phyloP scores from a whole-genome alignment of 2,329 filamentous ascomycete genomes.

The Xylariaceae sp. region DNA sequence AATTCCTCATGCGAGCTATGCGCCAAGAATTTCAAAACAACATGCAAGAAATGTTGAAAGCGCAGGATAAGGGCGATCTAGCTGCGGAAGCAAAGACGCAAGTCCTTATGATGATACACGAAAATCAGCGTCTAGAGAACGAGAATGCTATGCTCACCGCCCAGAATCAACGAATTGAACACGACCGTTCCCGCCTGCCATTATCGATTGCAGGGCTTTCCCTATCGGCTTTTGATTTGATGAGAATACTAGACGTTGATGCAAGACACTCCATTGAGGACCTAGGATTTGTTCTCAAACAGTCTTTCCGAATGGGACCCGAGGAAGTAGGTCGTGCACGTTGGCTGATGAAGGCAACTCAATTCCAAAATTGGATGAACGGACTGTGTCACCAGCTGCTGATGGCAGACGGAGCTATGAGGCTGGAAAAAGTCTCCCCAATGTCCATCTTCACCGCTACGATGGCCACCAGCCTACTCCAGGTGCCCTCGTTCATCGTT shows the following conservation, averaged over 20 bases:
- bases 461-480: constrained; percentile 1
- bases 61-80: constrained; percentile 1
- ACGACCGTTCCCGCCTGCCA: neutral
- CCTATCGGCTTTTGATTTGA: neutral
- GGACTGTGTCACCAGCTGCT: neutral
- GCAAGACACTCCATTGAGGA: neutral
- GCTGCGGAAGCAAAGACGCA: constrained; percentile 3
- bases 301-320: constrained; percentile 1
- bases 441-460: constrained; percentile 9
- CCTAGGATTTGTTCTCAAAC: constrained; percentile 2
- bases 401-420: constrained; percentile 3
- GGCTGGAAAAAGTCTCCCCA: constrained; percentile 2
- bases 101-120: constrained; percentile 5
- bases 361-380: constrained; percentile 5
- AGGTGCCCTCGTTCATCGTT: neutral
- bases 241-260: constrained; percentile 6
- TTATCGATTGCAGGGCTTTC: neutral
- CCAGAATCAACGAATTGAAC: constrained; percentile 2
- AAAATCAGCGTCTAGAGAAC: neutral
- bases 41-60: neutral
- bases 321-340: constrained; percentile 6
- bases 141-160: constrained; percentile 2
- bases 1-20: neutral
- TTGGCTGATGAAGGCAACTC: constrained; percentile 5
- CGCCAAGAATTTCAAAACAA: neutral